Evolutionary conservation across 2,329 filamentous ascomycete genomes (phyloP), one percentile per base, ranked within the genome.

Genomic region (Rutstroemia sp.): DNA sequence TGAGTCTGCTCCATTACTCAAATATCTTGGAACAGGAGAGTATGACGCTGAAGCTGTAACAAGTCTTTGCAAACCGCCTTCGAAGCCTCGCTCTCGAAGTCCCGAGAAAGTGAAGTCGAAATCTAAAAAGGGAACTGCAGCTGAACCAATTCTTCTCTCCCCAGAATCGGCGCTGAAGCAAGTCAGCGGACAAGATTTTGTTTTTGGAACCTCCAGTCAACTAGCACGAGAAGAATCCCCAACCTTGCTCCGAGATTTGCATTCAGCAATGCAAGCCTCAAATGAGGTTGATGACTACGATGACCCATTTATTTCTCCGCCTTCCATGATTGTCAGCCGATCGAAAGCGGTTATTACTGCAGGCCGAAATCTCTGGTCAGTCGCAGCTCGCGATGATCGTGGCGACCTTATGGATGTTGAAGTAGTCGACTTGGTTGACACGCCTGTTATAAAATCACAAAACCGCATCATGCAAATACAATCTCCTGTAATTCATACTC

Each of bases 181-280:
- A 62, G 79, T 87, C 14, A 76, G 80, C 3, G 75, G 79, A 1
- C 90, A 94, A 68, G 83, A 91, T 58, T 88, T 92, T 66, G 73
- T 95, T 0, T 95, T 95, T 71, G 90, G 89, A 1, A 94, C 89
- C 0, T 92, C 87, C 1, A 95, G 90, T 68, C 90, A 95, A 68
- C 73, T 95, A 23, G 86, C 85, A 14, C 74, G 79, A 54, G 87
- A 90, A 56, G 82, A 90, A 38, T 88, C 87, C 0, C 87, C 87
- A 0, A 80, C 79, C 0, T 78, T 84, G 23, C 69, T 88, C 16
- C 77, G 78, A 30, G 79, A 87, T 47, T 70, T 88, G 19, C 82
- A 88, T 53, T 67, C 75, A 53, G 84, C 83, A 1, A 78, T 88
- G 60, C 77, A 76, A 59, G 75, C 74, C 39, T 88, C 85, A 0